Base-by-base conservation (phyloP, 2,329 filamentous ascomycete genomes). In the Fusarium burgessii region DNA sequence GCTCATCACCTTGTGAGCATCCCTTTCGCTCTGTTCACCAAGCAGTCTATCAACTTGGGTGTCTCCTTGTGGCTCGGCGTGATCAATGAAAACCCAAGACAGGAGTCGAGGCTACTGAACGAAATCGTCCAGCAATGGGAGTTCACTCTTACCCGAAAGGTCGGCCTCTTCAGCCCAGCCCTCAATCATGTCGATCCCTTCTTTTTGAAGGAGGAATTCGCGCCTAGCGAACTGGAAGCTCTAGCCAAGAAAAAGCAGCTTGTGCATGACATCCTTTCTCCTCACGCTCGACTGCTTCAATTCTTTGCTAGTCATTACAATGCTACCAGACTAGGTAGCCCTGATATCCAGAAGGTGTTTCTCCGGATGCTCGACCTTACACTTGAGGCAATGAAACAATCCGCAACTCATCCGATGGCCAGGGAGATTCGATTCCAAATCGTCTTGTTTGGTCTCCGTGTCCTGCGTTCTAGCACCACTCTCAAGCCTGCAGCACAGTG, bases 21-120 rank as follows among this genome's bases (percentile, higher is more conserved):
- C 66, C 97, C 96, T 0, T 99, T 99, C 80, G 89, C 90, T 42
- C 89, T 97, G 49, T 98, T 99, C 79, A 97, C 92, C 8, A 97
- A 97, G 79, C 93, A 97, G 77, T 96, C 95, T 4, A 96, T 99
- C 79, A 97, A 97, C 78, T 89, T 98, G 54, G 97, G 96, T 9
- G 92, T 98, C 38, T 98, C 96, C 7, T 84, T 99, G 10, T 99
- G 96, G 96, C 90, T 98, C 66, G 96, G 96, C 29, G 93, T 98
- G 17, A 97, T 98, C 77, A 96, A 98, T 76, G 96, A 99, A 79
- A 98, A 97, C 76, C 93, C 95, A 5, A 88, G 89, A 60, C 91
- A 98, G 81, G 94, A 97, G 80, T 89, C 95, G 12, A 91, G 94
- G 66, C 90, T 99, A 60, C 83, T 99, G 35, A 91, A 90, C 56